Evolutionary conservation across 2,329 filamentous ascomycete species (phyloP), one percentile per base, ranked within the genome.

Genomic region (Colletotrichum shisoi): DNA sequence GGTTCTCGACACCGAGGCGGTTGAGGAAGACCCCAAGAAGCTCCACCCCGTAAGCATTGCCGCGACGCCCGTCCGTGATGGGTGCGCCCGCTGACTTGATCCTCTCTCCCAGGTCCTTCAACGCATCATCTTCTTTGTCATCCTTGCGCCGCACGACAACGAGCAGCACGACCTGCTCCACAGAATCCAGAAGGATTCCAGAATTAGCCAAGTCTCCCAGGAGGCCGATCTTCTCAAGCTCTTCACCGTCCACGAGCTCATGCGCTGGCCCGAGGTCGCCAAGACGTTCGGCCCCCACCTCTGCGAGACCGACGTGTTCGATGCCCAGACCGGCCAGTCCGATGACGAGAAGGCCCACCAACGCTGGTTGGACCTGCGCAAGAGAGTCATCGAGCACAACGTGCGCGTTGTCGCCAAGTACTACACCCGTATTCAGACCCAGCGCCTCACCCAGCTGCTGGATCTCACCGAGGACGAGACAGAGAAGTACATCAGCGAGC

Each of bases 341-440:
- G 82, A 84, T 40, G 93, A 97, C 73, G 85, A 90, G 68, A 94
- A 97, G 80, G 91, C 93, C 34, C 83, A 91, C 79, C 87, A 90
- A 79, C 87, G 95, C 77, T 99, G 94, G 93, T 87, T 95, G 76
- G 95, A 97, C 76, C 84, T 99, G 71, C 92, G 95, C 75, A 98
- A 98, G 86, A 93, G 95, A 60, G 95, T 99, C 69, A 99, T 99
- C 74, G 95, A 99, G 83, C 95, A 99, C 83, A 99, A 99, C 72
- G 94, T 99, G 60, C 92, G 95, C 59, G 95, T 99, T 2, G 88
- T 99, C 44, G 95, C 95, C 73, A 97, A 97, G 81, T 99, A 99
- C 85, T 99, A 99, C 83, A 99, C 95, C 24, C 92, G 95, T 73
- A 96, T 99, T 76, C 90, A 93, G 78, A 95, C 97, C 86, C 88